Percentiles rank a stretch among this genome's conserved stretches.
phyloP scores from a whole-genome alignment of 768 basidiomycete genomes.

The Termitomyces bulborhizus region DNA sequence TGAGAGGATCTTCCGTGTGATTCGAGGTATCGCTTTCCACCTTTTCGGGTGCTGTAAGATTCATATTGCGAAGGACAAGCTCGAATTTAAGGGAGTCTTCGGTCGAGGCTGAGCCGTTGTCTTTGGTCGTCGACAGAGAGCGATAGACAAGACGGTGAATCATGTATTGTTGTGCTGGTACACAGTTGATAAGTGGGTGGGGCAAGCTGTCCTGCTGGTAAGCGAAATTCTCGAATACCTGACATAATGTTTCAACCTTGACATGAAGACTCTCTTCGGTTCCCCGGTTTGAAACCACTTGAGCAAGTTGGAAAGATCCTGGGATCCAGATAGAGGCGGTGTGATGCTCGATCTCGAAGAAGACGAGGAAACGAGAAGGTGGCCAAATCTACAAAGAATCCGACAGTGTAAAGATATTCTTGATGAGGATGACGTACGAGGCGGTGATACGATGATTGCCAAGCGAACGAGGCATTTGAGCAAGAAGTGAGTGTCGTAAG shows the following conservation, averaged over 20 bases:
- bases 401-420: not conserved
- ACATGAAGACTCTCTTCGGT: slow-evolving; percentile 37
- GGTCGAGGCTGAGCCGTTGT: slow-evolving; percentile 3
- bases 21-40: not conserved
- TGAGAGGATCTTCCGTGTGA: not conserved
- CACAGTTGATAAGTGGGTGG: slow-evolving; percentile 22
- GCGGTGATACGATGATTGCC: slow-evolving; percentile 25
- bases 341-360: slow-evolving; percentile 31
- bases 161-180: slow-evolving; percentile 24
- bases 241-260: slow-evolving; percentile 31
- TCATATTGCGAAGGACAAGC: slow-evolving; percentile 21
- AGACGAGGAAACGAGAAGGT: slow-evolving; percentile 42
- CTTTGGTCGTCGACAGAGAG: slow-evolving; percentile 18
- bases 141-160: slow-evolving; percentile 47
- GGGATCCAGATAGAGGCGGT: slow-evolving; percentile 41
- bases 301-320: slow-evolving; percentile 34
- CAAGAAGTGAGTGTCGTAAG: slow-evolving; percentile 8
- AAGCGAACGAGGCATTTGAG: not conserved
- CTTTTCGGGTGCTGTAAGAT: not conserved
- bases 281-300: slow-evolving; percentile 33
- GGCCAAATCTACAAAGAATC: slow-evolving; percentile 43
- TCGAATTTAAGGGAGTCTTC: slow-evolving; percentile 32
- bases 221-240: not conserved
- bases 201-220: slow-evolving; percentile 29
- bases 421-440: slow-evolving; percentile 27